Conservation (phyloP, 495 filamentous ascomycete species). For the Emericellopsis terricola region DNA sequence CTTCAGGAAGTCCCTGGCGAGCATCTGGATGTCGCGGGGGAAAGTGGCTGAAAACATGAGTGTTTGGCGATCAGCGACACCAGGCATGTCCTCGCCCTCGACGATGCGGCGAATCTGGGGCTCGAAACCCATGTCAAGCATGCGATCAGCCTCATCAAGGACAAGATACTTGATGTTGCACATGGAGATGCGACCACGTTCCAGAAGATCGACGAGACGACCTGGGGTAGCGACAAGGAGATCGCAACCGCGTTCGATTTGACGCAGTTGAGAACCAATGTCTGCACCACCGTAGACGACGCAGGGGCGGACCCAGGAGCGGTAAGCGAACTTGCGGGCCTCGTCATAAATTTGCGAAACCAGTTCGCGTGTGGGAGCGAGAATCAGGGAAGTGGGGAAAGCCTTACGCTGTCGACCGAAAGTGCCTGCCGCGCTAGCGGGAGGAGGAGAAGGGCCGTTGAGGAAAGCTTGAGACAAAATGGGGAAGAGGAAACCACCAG, state of each 20-base stretch:
- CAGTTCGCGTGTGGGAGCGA: slow-evolving; percentile 92
- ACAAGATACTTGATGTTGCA: slow-evolving; percentile 98
- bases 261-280: slow-evolving; percentile 87
- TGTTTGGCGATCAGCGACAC: slow-evolving; percentile 69
- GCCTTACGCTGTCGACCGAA: slow-evolving; percentile 85
- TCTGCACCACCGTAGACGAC: slow-evolving; percentile 99
- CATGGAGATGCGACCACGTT: slow-evolving; percentile 93
- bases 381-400: slow-evolving; percentile 84
- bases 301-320: slow-evolving; percentile 95
- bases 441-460: slow-evolving; percentile 57
- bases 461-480: slow-evolving; percentile 92
- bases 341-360: slow-evolving; percentile 98
- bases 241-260: slow-evolving; percentile 96
- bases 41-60: slow-evolving; percentile 99
- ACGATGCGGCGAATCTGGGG: slow-evolving; percentile 97
- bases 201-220: slow-evolving; percentile 91
- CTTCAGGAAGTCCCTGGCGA: slow-evolving; percentile 92
- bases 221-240: slow-evolving; percentile 92
- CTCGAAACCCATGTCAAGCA: slow-evolving; percentile 99
- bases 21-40: slow-evolving; percentile 97
- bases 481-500: slow-evolving; percentile 96
- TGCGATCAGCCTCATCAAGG: slow-evolving; percentile 96
- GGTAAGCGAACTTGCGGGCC: slow-evolving; percentile 93
- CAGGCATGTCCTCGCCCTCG: slow-evolving; percentile 93
- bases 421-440: slow-evolving; percentile 38